Percentiles rank a stretch among this genome's conserved stretches.
These are phyloP conservation scores for Starmerella cellae DNA, from an alignment of 805 yeast species.

Conservation along the genomic window DNA sequence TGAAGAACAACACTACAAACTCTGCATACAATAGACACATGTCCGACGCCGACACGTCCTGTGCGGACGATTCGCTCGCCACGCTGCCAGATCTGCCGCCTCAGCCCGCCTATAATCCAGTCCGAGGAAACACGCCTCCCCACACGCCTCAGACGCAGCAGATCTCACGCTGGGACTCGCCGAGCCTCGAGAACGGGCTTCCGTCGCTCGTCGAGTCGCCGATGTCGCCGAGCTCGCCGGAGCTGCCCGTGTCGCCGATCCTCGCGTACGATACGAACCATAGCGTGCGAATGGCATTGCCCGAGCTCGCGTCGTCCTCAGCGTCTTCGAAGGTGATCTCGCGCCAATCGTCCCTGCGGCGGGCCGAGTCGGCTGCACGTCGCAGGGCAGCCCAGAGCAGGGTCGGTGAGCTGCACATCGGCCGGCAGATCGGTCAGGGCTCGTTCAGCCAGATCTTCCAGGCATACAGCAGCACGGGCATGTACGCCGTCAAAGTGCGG, in stretches of 20 bases:
- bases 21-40: too few relatives aligned
- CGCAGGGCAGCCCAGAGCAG: slow-evolving; percentile 8
- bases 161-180: slow-evolving; percentile 5
- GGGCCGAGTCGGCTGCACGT: background rate
- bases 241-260: slow-evolving; percentile 7
- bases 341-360: slow-evolving; percentile 8
- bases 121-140: too few relatives aligned
- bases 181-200: background rate
- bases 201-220: background rate
- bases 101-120: too few relatives aligned
- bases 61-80: too few relatives aligned
- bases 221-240: slow-evolving; percentile 3
- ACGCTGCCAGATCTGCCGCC: too few relatives aligned
- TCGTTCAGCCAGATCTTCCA: slow-evolving; percentile 81
- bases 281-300: slow-evolving; percentile 1
- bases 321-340: background rate
- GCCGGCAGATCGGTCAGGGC: slow-evolving; percentile 41
- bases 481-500: slow-evolving; percentile 52
- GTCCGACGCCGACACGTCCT: too few relatives aligned
- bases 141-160: slow-evolving; percentile 10
- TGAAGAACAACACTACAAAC: too few relatives aligned
- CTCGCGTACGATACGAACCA: slow-evolving; percentile 3
- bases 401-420: slow-evolving; percentile 27
- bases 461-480: slow-evolving; percentile 34
- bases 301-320: background rate